These are phyloP conservation scores for Annulohypoxylon truncatum DNA, from an alignment of 2,329 filamentous ascomycete genomes.

Conservation along the genomic window DNA sequence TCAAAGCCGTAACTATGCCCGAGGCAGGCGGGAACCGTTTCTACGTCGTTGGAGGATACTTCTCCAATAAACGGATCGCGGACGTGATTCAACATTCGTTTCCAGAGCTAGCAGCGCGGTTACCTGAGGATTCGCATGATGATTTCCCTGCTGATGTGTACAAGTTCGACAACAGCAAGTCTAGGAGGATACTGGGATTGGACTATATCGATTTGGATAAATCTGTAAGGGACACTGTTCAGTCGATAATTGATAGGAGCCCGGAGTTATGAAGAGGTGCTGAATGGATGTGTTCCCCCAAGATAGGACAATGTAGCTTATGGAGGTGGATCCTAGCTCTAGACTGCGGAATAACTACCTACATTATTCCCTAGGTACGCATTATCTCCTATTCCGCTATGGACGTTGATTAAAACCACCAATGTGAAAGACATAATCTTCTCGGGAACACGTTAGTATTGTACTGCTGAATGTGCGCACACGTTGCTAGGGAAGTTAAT, in stretches of 20 bases:
- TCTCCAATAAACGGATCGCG: slow-evolving; percentile 69
- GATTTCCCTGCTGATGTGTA: slow-evolving; percentile 62
- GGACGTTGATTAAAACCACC: too few species aligned
- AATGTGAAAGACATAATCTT: too few species aligned
- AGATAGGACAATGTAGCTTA: too few species aligned
- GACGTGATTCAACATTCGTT: slow-evolving; percentile 67
- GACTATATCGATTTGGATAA: slow-evolving; percentile 69
- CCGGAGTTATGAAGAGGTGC: background rate
- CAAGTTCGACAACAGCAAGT: slow-evolving; percentile 66
- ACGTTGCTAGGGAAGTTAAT: too few species aligned
- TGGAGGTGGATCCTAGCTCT: too few species aligned
- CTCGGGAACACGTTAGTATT: too few species aligned
- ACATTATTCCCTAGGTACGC: too few species aligned
- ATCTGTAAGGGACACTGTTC: slow-evolving; percentile 69
- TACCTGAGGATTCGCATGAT: slow-evolving; percentile 56
- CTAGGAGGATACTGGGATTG: slow-evolving; percentile 67
- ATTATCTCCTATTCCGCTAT: too few species aligned
- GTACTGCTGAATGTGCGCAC: too few species aligned
- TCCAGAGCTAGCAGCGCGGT: slow-evolving; percentile 60
- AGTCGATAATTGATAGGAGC: slow-evolving; percentile 50
- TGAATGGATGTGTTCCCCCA: too few species aligned
- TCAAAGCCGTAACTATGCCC: slow-evolving; percentile 67
- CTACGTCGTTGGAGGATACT: slow-evolving; percentile 70
- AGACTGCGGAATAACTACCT: too few species aligned
- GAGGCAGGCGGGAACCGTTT: slow-evolving; percentile 72